Evolutionary conservation across 1,284 basidiomycete genomes (phyloP), one percentile per base, ranked within the genome.

Genomic region (Stygiomarasmius scandens): DNA sequence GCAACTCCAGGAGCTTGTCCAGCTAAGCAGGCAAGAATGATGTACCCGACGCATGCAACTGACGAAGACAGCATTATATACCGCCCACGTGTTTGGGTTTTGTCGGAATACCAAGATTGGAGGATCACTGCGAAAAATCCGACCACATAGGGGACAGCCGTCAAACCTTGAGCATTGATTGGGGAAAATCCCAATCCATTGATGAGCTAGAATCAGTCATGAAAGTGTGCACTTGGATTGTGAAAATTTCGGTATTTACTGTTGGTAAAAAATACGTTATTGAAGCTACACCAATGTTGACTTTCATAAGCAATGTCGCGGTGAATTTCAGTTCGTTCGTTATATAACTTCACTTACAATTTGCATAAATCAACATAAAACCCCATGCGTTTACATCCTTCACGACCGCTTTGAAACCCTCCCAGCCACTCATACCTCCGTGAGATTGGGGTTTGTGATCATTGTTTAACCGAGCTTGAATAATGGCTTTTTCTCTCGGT

Each of bases 361-460:
- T 80, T 0, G 80, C 79, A 59, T 83, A 84, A 24, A 82, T 71
- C 2, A 76, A 44, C 73, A 80, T 76, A 57, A 83, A 77, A 45
- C 79, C 52, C 81, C 81, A 84, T 11, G 81, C 73, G 65, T 83
- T 78, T 9, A 71, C 25, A 66, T 84, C 82, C 2, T 69, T 62
- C 27, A 82, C 64, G 49, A 84, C 66, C 11, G 76, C 78, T 60
- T 80, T 81, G 68, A 84, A 76, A 2, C 81, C 81, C 59, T 77
- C 65, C 81, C 78, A 81, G 27, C 81, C 81, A 20, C 68, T 76
- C 80, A 82, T 80, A 20, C 82, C 82, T 24, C 82, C 81, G 62
- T 83, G 82, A 2, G 80, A 82, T 54, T 77, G 77, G 6, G 82
- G 82, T 60, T 75, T 81, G 54, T 84, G 82, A 62, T 83, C 81